Evolutionary conservation across 2,329 filamentous ascomycete genomes (phyloP).

Genomic region (Elsinoe perseae): DNA sequence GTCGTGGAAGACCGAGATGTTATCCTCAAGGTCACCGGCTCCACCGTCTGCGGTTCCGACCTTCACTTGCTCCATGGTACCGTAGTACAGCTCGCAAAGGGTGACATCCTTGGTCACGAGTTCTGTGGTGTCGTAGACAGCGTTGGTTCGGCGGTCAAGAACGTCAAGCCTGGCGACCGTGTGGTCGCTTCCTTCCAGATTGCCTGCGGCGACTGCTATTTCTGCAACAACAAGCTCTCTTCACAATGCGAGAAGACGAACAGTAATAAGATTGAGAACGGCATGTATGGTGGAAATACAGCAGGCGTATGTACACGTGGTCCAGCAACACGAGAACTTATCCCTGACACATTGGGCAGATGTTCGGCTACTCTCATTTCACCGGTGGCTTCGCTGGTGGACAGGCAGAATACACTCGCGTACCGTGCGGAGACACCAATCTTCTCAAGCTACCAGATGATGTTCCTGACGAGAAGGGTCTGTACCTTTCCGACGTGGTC

Average conservation of each 20-base stretch:
- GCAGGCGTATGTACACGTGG: constrained; percentile 55
- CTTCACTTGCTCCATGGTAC: constrained; percentile 48
- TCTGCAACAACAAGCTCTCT: constrained; percentile 68
- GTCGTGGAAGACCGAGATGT: constrained; percentile 68
- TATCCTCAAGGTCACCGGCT: constrained; percentile 68
- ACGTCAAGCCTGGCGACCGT: constrained; percentile 42
- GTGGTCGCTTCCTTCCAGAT: constrained; percentile 87
- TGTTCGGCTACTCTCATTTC: constrained; percentile 57
- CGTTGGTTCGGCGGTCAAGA: constrained; percentile 37
- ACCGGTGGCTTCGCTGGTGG: constrained; percentile 82
- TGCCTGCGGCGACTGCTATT: constrained; percentile 61
- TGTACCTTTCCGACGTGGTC: constrained; percentile 76
- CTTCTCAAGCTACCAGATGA: constrained; percentile 68
- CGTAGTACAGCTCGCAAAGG: constrained; percentile 44
- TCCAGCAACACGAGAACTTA: constrained; percentile 2
- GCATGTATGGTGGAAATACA: constrained; percentile 72
- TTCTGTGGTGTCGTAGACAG: constrained; percentile 46
- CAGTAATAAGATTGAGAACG: constrained; percentile 59
- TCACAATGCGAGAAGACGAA: constrained; percentile 78
- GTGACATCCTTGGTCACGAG: constrained; percentile 46
- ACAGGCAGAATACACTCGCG: constrained; percentile 78
- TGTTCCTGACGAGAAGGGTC: constrained; percentile 75
- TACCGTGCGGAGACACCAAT: constrained; percentile 74
- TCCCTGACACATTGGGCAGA: constrained; percentile 18
- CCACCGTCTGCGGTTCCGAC: constrained; percentile 55